Evolutionary conservation across 306 rosid species (phyloP).

Genomic region (Citrullus colocynthis): DNA sequence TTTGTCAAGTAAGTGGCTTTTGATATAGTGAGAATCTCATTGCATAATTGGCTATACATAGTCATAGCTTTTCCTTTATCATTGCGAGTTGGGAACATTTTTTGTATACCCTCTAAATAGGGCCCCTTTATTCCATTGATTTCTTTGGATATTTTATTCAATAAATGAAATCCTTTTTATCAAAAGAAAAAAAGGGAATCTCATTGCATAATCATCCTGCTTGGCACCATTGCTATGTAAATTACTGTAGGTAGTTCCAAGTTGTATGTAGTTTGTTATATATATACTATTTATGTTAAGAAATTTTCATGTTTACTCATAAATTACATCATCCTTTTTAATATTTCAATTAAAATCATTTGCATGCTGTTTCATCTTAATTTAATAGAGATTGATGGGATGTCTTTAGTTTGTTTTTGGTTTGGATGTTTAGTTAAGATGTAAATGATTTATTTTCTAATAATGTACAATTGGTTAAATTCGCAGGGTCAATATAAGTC

Average conservation of each 20-base stretch:
- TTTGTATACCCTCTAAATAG: too few species aligned
- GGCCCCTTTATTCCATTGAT: too few species aligned
- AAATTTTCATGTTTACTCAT: neutral
- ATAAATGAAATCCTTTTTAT: too few species aligned
- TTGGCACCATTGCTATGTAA: neutral
- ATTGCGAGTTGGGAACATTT: too few species aligned
- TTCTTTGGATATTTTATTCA: too few species aligned
- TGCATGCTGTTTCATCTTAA: neutral
- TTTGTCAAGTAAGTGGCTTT: constrained; percentile 71
- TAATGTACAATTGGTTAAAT: constrained; percentile 9
- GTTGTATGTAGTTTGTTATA: neutral
- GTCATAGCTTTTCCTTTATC: too few species aligned
- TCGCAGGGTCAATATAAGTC: constrained; percentile 98
- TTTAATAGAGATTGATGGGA: neutral
- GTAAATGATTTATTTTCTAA: neutral
- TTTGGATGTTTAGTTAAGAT: neutral
- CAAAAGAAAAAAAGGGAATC: neutral
- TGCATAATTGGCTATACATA: neutral
- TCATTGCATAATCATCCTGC: neutral
- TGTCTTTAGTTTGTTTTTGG: neutral
- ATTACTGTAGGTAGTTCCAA: neutral
- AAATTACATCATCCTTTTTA: neutral
- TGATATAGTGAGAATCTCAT: constrained; percentile 3
- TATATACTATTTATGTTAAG: neutral
- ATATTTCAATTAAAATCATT: neutral